Evolutionary conservation across 345 rosid genomes (phyloP).

Genomic region (Stellera chamaejasme): DNA sequence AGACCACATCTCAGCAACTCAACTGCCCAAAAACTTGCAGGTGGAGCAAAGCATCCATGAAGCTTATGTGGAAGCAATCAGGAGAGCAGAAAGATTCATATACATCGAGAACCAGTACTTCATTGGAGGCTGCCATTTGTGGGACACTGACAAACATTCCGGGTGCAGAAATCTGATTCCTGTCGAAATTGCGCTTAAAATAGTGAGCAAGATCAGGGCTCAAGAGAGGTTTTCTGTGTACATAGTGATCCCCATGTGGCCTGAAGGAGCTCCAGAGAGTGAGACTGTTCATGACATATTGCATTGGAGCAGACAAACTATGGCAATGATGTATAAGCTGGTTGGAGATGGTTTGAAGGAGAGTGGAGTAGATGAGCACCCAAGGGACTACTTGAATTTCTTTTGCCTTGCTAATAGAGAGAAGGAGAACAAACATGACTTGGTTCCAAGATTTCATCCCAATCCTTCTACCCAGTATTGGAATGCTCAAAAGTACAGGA

Average conservation of each 20-base stretch:
- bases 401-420: conserved; percentile 93
- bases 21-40: conserved; percentile 32
- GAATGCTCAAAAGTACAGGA: conserved; percentile 70
- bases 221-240: conserved; percentile 71
- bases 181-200: conserved; percentile 67
- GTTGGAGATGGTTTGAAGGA: conserved; percentile 64
- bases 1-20: conserved; percentile 49
- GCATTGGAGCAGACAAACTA: conserved; percentile 88
- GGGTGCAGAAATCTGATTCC: conserved; percentile 86
- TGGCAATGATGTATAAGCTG: conserved; percentile 72
- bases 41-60: conserved; percentile 75
- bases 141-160: conserved; percentile 52
- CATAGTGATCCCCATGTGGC: conserved; percentile 93
- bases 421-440: conserved; percentile 41
- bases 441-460: conserved; percentile 46
- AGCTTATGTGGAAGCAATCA: conserved; percentile 63
- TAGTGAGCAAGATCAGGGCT: conserved; percentile 46
- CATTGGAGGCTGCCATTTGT: conserved; percentile 71
- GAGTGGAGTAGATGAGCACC: conserved; percentile 39
- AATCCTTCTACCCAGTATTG: conserved; percentile 55
- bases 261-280: conserved; percentile 80
- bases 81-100: conserved; percentile 67
- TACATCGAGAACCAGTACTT: conserved; percentile 91
- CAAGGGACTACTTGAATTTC: conserved; percentile 74
- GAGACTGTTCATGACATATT: conserved; percentile 77